Base-by-base conservation (phyloP, 352 stramenopile genomes). In the Saprolegnia diclina region DNA sequence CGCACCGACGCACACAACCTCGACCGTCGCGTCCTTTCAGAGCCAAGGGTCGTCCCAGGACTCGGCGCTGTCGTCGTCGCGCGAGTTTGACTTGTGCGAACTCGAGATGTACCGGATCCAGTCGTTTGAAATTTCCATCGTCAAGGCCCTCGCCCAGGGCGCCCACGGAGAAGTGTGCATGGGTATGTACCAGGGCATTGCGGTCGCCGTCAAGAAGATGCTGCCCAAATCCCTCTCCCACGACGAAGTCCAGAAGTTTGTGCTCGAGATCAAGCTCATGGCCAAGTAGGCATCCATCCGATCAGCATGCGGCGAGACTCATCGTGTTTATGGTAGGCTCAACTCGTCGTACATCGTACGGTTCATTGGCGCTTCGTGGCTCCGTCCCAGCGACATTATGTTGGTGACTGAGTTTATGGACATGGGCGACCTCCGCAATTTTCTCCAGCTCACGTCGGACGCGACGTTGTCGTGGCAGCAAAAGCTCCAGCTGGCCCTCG, bases 161-260 rank as follows among this genome's bases (percentile, higher is more conserved):
- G 80, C 79, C 0, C 88, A 86, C 53, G 80, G 82, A 38, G 81
- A 91, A 71, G 82, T 91, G 35, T 89, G 79, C 79, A 65, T 88
- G 11, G 82, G 80, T 48, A 55, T 80, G 35, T 88, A 85, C 74
- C 81, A 83, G 73, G 81, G 81, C 53, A 77, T 83, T 48, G 82
- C 81, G 55, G 79, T 91, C 19, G 79, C 79, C 14, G 79, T 91
- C 44, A 89, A 89, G 76, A 48, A 48, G 18, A 48, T 48, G 42
- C 42, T 48, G 13, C 42, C 11, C 13, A 48, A 48, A 48, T 14
- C 42, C 11, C 13, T 48, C 42, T 48, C 42, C 13, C 42, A 48
- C 42, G 42, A 48, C 11, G 57, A 66, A 13, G 10, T 66, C 11
- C 37, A 66, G 16, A 66, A 66, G 16, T 66, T 66, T 40, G 53